Base-by-base conservation (phyloP, 2,329 filamentous ascomycete species). In the Fusarium continuum region DNA sequence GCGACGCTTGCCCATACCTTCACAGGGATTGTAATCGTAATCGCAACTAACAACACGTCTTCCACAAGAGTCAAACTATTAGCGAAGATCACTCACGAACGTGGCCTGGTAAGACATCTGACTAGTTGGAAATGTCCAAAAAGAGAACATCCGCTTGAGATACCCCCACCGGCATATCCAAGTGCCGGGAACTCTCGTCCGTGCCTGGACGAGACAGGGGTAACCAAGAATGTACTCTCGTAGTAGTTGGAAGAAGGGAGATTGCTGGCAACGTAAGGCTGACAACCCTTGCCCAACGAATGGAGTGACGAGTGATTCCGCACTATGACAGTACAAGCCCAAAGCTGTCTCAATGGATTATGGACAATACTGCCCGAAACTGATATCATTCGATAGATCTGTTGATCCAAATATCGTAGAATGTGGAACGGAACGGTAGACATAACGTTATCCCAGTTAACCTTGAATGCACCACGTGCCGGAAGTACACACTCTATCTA, bases 1-100 rank as follows among this genome's bases (percentile, higher is more conserved):
- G n/a, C 36, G n/a, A 36, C 36, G 48, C 13, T 34, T 25, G 40
- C 28, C 47, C 46, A 6, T 26, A 44, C 44, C 52, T 29, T 19
- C 9, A 13, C 31, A 41, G 28, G 48, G 40, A 44, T 63, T 26
- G 38, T 49, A 60, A 50, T 66, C 63, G 63, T 63, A 50, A 64
- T 64, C 49, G 41, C 36, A 32, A 28, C 64, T 64, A 67, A 66
- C 59, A 66, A 67, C 34, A 31, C 52, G 59, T 61, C 46, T 23
- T 40, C 23, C 31, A 23, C 26, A 16, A 43, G 25, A 8, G 4
- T 43, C 44, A 35, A 55, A 28, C 62, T 52, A 61, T 31, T 4
- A 7, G 19, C n/a, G 63, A 45, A 39, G 47, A 64, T 66, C 52
- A 22, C 36, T 9, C 31, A 57, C 47, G 7, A 17, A 57, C 52